Conservation (phyloP, 345 rosid genomes). For the Carallia pectinifolia region DNA sequence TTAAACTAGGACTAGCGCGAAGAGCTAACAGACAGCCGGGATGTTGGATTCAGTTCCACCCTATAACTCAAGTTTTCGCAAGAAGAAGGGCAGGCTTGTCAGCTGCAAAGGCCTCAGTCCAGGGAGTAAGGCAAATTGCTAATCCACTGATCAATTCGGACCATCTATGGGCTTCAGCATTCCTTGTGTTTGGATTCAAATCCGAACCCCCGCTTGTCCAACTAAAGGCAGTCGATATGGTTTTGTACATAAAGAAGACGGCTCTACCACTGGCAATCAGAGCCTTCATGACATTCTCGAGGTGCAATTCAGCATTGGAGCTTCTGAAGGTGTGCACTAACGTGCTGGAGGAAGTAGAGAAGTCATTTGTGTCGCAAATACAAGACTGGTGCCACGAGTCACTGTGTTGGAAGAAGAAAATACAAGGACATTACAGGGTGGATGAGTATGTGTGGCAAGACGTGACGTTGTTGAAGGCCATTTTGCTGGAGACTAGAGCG, state of each 20-base stretch:
- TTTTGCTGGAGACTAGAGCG: constrained; percentile 76
- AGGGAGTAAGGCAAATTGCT: constrained; percentile 54
- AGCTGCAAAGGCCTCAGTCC: constrained; percentile 64
- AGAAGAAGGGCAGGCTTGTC: constrained; percentile 54
- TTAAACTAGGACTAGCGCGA: constrained; percentile 70
- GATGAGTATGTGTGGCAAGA: constrained; percentile 95
- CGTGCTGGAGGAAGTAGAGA: constrained; percentile 87
- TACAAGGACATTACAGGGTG: constrained; percentile 50
- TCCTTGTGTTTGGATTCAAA: constrained; percentile 87
- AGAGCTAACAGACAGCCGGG: constrained; percentile 55
- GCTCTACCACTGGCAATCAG: constrained; percentile 78
- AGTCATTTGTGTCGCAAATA: constrained; percentile 79
- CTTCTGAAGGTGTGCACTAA: constrained; percentile 85
- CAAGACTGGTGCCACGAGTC: constrained; percentile 84
- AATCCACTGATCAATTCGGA: constrained; percentile 53
- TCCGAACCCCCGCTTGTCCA: constrained; percentile 78
- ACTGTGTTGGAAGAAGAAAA: constrained; percentile 78
- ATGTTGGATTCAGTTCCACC: constrained; percentile 81
- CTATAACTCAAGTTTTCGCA: constrained; percentile 60
- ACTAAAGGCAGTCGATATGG: constrained; percentile 70
- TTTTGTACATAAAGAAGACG: constrained; percentile 71
- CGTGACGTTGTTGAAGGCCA: constrained; percentile 78
- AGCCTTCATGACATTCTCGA: constrained; percentile 75
- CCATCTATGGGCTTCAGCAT: constrained; percentile 89
- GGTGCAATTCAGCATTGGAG: constrained; percentile 86